Evolutionary conservation across 345 rosid species (phyloP).

Genomic region (Raphanus raphanistrum): DNA sequence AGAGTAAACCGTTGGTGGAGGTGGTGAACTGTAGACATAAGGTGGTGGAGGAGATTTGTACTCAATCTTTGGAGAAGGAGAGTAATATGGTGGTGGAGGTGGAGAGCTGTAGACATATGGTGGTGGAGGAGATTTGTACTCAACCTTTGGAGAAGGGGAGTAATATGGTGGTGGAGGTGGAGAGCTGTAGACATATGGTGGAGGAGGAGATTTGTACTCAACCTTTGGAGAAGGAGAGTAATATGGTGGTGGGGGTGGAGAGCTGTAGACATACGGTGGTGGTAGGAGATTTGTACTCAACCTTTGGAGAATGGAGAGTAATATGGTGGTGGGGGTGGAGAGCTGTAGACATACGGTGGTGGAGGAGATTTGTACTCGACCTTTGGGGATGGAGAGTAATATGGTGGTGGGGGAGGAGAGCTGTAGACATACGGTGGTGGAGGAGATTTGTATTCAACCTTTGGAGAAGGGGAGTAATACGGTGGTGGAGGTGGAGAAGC

Average conservation of each 20-base stretch:
- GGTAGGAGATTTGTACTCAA: not conserved
- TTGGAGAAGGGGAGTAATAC: not conserved
- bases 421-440: not conserved
- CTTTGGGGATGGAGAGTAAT: not conserved
- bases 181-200: not conserved
- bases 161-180: slow-evolving; percentile 17
- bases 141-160: slow-evolving; percentile 10
- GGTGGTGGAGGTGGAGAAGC: slow-evolving; percentile 1
- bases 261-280: not conserved
- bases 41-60: slow-evolving; percentile 6
- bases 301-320: not conserved
- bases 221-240: slow-evolving; percentile 1
- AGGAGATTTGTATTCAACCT: not conserved
- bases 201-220: slow-evolving; percentile 5
- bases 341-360: not conserved
- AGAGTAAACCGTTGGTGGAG: not conserved
- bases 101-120: not conserved
- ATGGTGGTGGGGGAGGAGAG: not conserved
- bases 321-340: not conserved
- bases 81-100: not conserved
- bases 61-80: not conserved
- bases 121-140: slow-evolving; percentile 4
- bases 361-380: slow-evolving; percentile 3
- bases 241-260: not conserved
- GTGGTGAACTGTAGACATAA: not conserved